Conservation (phyloP, 495 filamentous ascomycete genomes). For the Lentithecium fluviatile region DNA sequence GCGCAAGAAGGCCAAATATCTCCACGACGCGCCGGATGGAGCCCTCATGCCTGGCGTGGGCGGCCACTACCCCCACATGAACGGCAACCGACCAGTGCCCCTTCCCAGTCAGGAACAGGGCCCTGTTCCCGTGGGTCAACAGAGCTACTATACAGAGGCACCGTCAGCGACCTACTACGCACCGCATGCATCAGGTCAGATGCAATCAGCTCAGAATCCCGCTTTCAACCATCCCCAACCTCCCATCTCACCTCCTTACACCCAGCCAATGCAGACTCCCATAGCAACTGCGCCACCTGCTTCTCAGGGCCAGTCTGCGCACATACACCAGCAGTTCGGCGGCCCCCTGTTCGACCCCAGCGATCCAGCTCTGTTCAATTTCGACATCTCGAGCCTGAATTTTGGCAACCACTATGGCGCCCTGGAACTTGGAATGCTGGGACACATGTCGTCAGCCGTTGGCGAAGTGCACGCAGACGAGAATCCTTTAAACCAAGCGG, state of each 20-base stretch:
- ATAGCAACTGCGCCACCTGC: slow-evolving; percentile 45
- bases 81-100: slow-evolving; percentile 27
- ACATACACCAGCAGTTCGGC: slow-evolving; percentile 30
- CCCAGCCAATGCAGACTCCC: slow-evolving; percentile 36
- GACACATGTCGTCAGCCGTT: slow-evolving; percentile 86
- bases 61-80: slow-evolving; percentile 50
- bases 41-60: slow-evolving; percentile 61
- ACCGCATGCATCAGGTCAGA: slow-evolving; percentile 18
- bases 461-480: slow-evolving; percentile 76
- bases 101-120: slow-evolving; percentile 6
- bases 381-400: slow-evolving; percentile 88
- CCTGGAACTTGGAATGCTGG: slow-evolving; percentile 89
- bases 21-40: slow-evolving; percentile 90
- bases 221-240: slow-evolving; percentile 35
- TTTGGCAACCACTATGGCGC: slow-evolving; percentile 95
- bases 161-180: slow-evolving; percentile 37
- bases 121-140: slow-evolving; percentile 17
- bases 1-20: slow-evolving; percentile 98
- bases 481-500: slow-evolving; percentile 31
- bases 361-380: slow-evolving; percentile 88
- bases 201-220: slow-evolving; percentile 37
- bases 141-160: slow-evolving; percentile 22
- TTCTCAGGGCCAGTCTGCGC: slow-evolving; percentile 43
- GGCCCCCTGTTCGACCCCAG: slow-evolving; percentile 73
- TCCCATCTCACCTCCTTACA: slow-evolving; percentile 39